phyloP scores from a whole-genome alignment of 73 alveolate genomes.

The Paramecium octaurelia region DNA sequence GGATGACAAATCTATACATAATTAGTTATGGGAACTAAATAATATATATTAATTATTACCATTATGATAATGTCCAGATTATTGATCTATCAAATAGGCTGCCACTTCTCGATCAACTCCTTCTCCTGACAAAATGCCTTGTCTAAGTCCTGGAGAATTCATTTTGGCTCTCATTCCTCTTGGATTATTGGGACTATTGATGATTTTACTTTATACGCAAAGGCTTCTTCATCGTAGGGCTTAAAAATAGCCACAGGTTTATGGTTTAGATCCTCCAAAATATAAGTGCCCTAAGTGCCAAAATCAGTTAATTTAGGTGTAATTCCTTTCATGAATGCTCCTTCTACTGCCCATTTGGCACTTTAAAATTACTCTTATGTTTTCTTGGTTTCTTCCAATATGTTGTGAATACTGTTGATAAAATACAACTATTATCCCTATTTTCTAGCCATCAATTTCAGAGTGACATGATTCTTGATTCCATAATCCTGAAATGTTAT shows the following conservation, averaged over 20 bases:
- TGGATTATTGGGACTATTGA: conserved; percentile 87
- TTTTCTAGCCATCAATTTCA: not conserved
- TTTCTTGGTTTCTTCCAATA: not conserved
- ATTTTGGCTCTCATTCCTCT: conserved; percentile 87
- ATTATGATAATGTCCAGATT: conserved; percentile 66
- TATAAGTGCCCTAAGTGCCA: conserved; percentile 97
- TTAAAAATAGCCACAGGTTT: conserved; percentile 87
- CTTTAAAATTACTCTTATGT: not conserved
- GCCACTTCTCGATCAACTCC: conserved; percentile 97
- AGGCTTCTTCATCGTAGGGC: conserved; percentile 98
- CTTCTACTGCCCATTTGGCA: conserved; percentile 48
- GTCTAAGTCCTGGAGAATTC: conserved; percentile 83
- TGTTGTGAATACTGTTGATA: not conserved
- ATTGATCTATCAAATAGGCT: conserved; percentile 87
- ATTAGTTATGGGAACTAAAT: conserved; percentile 92
- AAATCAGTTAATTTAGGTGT: conserved; percentile 91
- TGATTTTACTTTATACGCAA: conserved; percentile 64
- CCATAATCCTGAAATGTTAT: not conserved
- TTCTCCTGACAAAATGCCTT: conserved; percentile 96
- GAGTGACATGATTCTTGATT: not conserved
- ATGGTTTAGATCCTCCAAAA: conserved; percentile 74
- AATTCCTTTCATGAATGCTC: conserved; percentile 79
- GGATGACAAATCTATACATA: conserved; percentile 94
- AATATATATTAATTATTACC: not conserved
- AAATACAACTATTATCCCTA: not conserved